A percentile compares a stretch with the other conserved stretches of the same genome.
Evolutionary conservation across 108 stramenopile species (phyloP).

Genomic region (Conticribra weissflogii): DNA sequence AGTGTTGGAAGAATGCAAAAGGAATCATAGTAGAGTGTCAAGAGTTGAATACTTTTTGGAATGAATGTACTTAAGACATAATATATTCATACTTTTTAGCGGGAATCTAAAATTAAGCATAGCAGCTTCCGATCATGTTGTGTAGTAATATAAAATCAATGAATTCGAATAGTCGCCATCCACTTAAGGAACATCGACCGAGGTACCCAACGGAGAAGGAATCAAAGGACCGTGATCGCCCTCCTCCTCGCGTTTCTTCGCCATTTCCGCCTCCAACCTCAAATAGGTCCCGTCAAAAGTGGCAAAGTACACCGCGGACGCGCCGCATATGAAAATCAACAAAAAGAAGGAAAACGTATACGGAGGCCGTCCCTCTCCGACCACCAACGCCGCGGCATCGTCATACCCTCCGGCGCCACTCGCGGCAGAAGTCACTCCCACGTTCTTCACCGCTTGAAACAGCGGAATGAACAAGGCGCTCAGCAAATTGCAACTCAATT

Average conservation of each 20-base stretch:
- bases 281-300: constrained; percentile 88
- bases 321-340: constrained; percentile 75
- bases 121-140: too few relatives aligned
- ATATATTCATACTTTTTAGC: too few relatives aligned
- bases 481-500: constrained; percentile 83
- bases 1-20: too few relatives aligned
- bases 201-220: background rate
- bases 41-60: too few relatives aligned
- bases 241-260: constrained; percentile 44
- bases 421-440: constrained; percentile 46
- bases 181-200: background rate
- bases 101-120: too few relatives aligned
- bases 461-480: constrained; percentile 86
- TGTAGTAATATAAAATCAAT: too few relatives aligned
- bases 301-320: constrained; percentile 82
- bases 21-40: too few relatives aligned
- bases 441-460: constrained; percentile 79
- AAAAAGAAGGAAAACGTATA: constrained; percentile 89
- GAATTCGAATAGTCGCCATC: too few relatives aligned
- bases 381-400: constrained; percentile 51
- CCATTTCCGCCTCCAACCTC: constrained; percentile 72
- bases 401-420: constrained; percentile 11
- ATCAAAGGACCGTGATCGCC: background rate
- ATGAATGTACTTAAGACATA: too few relatives aligned
- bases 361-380: constrained; percentile 61